Evolutionary conservation across 352 stramenopile genomes (phyloP).

Genomic region (Phytophthora constricta): DNA sequence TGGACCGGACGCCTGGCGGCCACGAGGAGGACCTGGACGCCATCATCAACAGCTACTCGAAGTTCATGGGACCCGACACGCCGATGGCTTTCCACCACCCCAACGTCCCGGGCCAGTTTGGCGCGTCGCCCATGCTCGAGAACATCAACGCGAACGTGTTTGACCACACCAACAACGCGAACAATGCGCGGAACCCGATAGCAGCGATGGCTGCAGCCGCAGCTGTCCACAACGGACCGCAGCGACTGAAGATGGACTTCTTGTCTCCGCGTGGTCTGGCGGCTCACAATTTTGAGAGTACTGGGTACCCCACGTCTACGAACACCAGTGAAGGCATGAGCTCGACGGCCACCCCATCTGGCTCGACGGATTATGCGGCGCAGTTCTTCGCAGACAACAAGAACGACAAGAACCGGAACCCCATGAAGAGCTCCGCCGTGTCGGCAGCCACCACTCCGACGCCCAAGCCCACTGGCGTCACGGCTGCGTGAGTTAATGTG

Average conservation of each 20-base stretch:
- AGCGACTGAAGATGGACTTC: conserved; percentile 73
- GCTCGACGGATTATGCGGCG: conserved; percentile 61
- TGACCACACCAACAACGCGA: conserved; percentile 47
- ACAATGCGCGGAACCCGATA: conserved; percentile 32
- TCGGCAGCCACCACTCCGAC: conserved; percentile 40
- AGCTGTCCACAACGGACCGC: conserved; percentile 28
- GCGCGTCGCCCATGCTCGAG: conserved; percentile 55
- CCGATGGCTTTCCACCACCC: conserved; percentile 60
- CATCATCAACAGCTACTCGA: conserved; percentile 80
- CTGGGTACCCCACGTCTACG: conserved; percentile 38
- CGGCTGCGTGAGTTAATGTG: conserved; percentile 39
- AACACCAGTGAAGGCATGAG: conserved; percentile 24
- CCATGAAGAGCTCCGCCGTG: conserved; percentile 43
- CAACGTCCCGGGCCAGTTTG: conserved; percentile 43
- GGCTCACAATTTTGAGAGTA: conserved; percentile 46
- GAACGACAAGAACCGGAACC: conserved; percentile 49
- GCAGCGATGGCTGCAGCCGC: conserved; percentile 35
- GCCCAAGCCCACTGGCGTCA: conserved; percentile 55
- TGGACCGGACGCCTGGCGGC: conserved; percentile 28
- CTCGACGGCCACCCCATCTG: conserved; percentile 11
- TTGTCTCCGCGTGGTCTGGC: conserved; percentile 33
- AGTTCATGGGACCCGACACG: conserved; percentile 65
- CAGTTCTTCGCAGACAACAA: conserved; percentile 75
- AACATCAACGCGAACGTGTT: conserved; percentile 72
- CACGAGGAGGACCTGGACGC: conserved; percentile 58